Evolutionary conservation across 2,329 filamentous ascomycete species (phyloP).

Genomic region (Penicillium sp.): DNA sequence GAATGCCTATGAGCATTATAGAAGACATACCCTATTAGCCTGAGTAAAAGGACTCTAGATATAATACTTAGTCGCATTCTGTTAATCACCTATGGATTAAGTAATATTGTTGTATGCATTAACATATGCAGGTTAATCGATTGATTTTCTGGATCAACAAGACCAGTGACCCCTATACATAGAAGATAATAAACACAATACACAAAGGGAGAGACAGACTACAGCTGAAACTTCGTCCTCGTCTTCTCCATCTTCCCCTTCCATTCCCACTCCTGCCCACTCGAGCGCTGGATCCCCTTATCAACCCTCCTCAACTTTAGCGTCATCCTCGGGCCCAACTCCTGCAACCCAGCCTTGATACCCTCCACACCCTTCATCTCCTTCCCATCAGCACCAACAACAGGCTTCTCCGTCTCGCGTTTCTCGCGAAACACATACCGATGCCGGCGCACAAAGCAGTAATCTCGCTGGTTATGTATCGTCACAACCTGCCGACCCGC

Average conservation of each 20-base stretch:
- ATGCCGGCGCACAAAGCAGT: conserved; percentile 87
- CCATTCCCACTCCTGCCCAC: conserved; percentile 92
- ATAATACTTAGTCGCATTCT: too few species aligned
- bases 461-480: conserved; percentile 91
- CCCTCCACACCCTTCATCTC: conserved; percentile 79
- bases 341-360: conserved; percentile 82
- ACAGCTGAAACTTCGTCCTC: conserved; percentile 90
- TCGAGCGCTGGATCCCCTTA: conserved; percentile 73
- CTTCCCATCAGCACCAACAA: conserved; percentile 76
- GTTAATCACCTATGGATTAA: too few species aligned
- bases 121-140: not conserved
- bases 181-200: not conserved
- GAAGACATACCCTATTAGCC: too few species aligned
- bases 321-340: conserved; percentile 78
- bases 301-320: conserved; percentile 88
- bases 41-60: too few species aligned
- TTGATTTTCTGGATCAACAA: too few species aligned
- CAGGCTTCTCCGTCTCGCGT: conserved; percentile 77
- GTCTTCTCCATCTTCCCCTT: conserved; percentile 93
- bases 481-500: conserved; percentile 86
- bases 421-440: conserved; percentile 92
- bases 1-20: not conserved
- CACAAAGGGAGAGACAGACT: conserved; percentile 9
- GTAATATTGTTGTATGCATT: too few species aligned
- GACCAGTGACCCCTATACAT: not conserved